These are phyloP conservation scores for Chlorella vulgaris DNA, from an alignment of 139 green algal genomes.

Conservation along the genomic window DNA sequence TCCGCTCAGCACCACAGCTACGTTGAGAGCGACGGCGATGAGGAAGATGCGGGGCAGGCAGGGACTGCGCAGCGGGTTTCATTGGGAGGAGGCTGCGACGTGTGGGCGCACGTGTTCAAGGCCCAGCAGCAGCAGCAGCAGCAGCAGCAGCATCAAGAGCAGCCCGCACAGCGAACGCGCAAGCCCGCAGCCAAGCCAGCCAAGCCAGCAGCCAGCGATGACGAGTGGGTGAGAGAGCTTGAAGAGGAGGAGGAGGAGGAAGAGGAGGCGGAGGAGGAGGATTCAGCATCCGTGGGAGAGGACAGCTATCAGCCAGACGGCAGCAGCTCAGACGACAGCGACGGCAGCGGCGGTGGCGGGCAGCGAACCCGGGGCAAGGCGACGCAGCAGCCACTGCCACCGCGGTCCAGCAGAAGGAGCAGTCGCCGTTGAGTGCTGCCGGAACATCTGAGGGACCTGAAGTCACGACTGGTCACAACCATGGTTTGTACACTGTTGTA, in stretches of 20 bases:
- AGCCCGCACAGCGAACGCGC: too few species aligned
- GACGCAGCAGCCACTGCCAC: background rate
- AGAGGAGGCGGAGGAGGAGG: background rate
- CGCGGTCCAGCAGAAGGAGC: background rate
- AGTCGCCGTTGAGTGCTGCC: background rate
- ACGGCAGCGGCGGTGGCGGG: background rate
- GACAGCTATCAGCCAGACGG: constrained; percentile 5
- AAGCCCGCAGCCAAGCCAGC: background rate
- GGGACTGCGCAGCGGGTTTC: background rate
- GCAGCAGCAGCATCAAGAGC: background rate
- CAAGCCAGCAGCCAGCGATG: background rate
- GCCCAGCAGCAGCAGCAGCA: background rate
- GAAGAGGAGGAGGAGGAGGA: background rate
- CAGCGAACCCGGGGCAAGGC: too few species aligned
- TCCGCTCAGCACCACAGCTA: constrained; percentile 5
- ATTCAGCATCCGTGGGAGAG: background rate
- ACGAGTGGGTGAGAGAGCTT: background rate
- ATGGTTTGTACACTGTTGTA: too few species aligned
- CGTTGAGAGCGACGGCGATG: background rate
- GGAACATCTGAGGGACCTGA: too few species aligned
- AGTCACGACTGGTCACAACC: too few species aligned
- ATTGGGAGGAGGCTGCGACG: background rate
- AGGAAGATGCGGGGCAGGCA: background rate
- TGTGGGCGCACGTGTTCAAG: background rate
- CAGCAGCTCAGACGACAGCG: background rate